Evolutionary conservation across 139 green algal species (phyloP).

Genomic region (Nannochloris sp.): DNA sequence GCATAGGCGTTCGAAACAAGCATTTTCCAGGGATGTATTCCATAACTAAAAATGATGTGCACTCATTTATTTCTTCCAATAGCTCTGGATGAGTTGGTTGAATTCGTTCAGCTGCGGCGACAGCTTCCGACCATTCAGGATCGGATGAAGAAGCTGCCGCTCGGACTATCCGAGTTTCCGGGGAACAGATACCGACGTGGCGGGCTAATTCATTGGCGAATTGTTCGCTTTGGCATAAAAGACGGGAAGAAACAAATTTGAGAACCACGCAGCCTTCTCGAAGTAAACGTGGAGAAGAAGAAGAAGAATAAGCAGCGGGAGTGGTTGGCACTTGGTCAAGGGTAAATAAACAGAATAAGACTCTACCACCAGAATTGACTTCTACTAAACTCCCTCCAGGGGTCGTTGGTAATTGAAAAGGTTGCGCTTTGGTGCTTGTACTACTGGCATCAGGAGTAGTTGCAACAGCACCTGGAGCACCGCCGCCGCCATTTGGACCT

Average conservation of each 20-base stretch:
- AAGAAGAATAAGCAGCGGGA: conserved; percentile 4
- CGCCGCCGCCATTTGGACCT: not conserved
- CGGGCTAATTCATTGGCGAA: conserved; percentile 74
- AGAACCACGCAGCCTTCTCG: conserved; percentile 45
- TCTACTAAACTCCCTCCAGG: conserved; percentile 39
- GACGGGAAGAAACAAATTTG: conserved; percentile 55
- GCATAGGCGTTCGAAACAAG: conserved; percentile 33
- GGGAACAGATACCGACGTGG: conserved; percentile 57
- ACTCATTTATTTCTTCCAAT: conserved; percentile 43
- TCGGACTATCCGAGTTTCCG: conserved; percentile 57
- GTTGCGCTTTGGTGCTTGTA: no score
- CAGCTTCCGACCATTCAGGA: conserved; percentile 30
- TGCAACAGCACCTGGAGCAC: not conserved
- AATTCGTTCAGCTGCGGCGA: conserved; percentile 11
- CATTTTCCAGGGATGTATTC: conserved; percentile 51
- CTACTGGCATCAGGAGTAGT: no score
- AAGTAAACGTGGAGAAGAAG: not conserved
- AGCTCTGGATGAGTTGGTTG: conserved; percentile 28
- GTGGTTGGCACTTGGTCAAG: not conserved
- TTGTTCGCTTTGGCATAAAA: conserved; percentile 59
- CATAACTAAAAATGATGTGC: conserved; percentile 59
- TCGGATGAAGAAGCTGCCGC: not conserved
- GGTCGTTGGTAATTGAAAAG: not conserved
- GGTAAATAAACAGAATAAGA: conserved; percentile 72
- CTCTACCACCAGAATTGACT: conserved; percentile 64